Conservation (phyloP, 441 rosid genomes). For the Pelargonium hybrid region DNA sequence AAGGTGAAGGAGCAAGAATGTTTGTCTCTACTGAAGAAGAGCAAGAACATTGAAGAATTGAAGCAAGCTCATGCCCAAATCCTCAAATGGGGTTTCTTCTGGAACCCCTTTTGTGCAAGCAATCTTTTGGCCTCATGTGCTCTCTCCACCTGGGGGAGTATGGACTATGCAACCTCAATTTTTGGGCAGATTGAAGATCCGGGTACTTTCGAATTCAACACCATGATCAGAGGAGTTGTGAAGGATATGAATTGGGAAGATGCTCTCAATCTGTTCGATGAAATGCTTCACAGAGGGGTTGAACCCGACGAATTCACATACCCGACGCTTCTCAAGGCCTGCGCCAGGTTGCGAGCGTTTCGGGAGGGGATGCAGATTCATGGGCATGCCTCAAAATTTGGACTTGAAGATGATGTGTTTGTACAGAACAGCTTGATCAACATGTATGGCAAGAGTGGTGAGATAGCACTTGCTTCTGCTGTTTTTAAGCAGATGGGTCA, state of each 20-base stretch:
- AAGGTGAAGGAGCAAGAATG: conserved; percentile 45
- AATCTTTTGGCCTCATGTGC: conserved; percentile 48
- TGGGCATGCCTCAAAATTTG: conserved; percentile 26
- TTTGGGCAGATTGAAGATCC: conserved; percentile 45
- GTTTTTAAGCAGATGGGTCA: conserved; percentile 23
- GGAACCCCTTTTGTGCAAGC: conserved; percentile 42
- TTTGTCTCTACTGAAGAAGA: conserved; percentile 42
- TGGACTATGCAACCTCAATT: conserved; percentile 51
- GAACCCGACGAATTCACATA: conserved; percentile 57
- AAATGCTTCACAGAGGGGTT: conserved; percentile 46
- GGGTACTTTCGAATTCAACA: conserved; percentile 44
- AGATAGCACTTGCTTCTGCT: conserved; percentile 19
- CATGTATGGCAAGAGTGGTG: conserved; percentile 34
- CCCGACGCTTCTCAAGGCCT: conserved; percentile 52
- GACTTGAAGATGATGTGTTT: conserved; percentile 27
- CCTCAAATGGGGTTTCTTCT: conserved; percentile 49
- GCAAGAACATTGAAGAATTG: conserved; percentile 49
- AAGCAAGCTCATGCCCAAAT: conserved; percentile 52
- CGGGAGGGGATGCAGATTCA: conserved; percentile 42
- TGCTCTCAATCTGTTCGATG: conserved; percentile 35
- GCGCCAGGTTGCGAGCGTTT: conserved; percentile 32
- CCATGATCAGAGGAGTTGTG: conserved; percentile 51
- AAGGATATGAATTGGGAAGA: conserved; percentile 29
- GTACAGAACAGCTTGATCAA: conserved; percentile 34
- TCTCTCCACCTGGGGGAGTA: conserved; percentile 53